Evolutionary conservation across 2,329 filamentous ascomycete genomes (phyloP).

Genomic region (Diaporthe batatas): DNA sequence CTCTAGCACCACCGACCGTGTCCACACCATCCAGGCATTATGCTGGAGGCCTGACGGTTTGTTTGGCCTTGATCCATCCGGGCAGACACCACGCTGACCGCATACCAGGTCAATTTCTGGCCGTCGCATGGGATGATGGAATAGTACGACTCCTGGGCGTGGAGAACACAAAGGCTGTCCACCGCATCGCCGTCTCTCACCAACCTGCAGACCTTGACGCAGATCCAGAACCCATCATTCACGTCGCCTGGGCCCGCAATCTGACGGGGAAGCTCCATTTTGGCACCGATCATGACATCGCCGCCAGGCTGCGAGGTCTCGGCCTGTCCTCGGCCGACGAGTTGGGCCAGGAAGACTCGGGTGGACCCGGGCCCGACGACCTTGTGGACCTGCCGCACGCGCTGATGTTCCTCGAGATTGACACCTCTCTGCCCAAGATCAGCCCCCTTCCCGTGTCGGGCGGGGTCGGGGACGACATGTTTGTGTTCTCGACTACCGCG

Average conservation of each 20-base stretch:
- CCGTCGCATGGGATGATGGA: slow-evolving; percentile 87
- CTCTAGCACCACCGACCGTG: slow-evolving; percentile 60
- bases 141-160: slow-evolving; percentile 81
- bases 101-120: slow-evolving; percentile 76
- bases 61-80: slow-evolving; percentile 2
- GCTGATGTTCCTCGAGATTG: slow-evolving; percentile 80
- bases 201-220: slow-evolving; percentile 49
- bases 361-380: slow-evolving; percentile 46
- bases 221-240: slow-evolving; percentile 59
- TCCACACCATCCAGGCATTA: slow-evolving; percentile 61
- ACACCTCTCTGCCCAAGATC: slow-evolving; percentile 81
- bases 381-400: slow-evolving; percentile 76
- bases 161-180: slow-evolving; percentile 85
- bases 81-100: slow-evolving; percentile 41
- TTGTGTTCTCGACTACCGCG: slow-evolving; percentile 76
- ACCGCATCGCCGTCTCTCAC: slow-evolving; percentile 71
- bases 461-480: slow-evolving; percentile 69
- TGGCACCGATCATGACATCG: slow-evolving; percentile 41
- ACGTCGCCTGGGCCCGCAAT: slow-evolving; percentile 67
- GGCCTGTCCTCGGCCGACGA: slow-evolving; percentile 37
- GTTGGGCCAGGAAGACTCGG: slow-evolving; percentile 42
- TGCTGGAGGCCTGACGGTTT: slow-evolving; percentile 78
- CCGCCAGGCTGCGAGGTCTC: slow-evolving; percentile 50
- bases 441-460: slow-evolving; percentile 77
- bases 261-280: slow-evolving; percentile 50